Conservation (phyloP, 208 protist genomes). For the Naegleria lovaniensis region DNA sequence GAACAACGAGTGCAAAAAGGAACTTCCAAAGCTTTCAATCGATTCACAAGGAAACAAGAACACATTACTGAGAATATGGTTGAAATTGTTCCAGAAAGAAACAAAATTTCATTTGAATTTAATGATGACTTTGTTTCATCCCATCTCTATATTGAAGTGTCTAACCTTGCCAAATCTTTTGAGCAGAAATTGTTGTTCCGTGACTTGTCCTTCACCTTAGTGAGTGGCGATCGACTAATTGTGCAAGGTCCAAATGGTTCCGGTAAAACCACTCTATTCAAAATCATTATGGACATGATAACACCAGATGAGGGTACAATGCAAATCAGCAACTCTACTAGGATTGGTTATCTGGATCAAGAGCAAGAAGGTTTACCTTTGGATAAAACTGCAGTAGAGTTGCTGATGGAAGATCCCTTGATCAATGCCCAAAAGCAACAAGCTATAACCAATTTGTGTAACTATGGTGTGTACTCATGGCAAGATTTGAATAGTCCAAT, state of each 20-base stretch:
- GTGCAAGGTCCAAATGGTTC: constrained; percentile 59
- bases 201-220: constrained; percentile 58
- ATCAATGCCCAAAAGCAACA: background rate
- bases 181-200: background rate
- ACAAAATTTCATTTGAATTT: constrained; percentile 37
- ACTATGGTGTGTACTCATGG: constrained; percentile 13
- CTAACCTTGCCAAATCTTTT: constrained; percentile 1
- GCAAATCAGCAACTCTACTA: background rate
- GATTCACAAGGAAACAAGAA: constrained; percentile 21
- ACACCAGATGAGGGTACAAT: background rate
- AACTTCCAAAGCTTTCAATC: constrained; percentile 23
- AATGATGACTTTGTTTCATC: background rate
- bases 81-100: constrained; percentile 18
- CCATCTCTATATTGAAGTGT: background rate
- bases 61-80: background rate
- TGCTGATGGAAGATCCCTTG: constrained; percentile 17
- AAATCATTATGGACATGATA: constrained; percentile 39
- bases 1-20: constrained; percentile 41
- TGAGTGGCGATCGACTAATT: constrained; percentile 33
- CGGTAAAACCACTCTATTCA: constrained; percentile 61
- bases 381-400: background rate
- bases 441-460: background rate
- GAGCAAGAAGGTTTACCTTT: constrained; percentile 21
- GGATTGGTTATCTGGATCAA: constrained; percentile 23
- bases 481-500: constrained; percentile 17